Percentiles rank a stretch among this genome's conserved stretches.
Evolutionary conservation across 1,284 basidiomycete genomes (phyloP).

Genomic region (Inonotus obliquus): DNA sequence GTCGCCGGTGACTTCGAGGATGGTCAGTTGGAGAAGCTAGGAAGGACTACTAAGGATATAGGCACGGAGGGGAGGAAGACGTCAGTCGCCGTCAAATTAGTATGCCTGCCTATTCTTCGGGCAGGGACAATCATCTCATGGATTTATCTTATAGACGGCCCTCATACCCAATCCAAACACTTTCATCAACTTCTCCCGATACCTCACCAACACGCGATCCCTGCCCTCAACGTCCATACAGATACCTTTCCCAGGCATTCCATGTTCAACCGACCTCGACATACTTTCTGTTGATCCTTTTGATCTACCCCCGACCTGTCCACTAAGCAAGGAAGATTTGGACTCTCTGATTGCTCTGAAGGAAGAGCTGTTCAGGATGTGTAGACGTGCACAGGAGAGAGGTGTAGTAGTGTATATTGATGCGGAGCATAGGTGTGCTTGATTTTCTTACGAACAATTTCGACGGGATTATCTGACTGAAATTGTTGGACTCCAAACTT

Average conservation of each 20-base stretch:
- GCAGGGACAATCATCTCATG: background rate
- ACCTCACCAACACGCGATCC: conserved; percentile 38
- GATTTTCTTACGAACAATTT: background rate
- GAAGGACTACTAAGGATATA: background rate
- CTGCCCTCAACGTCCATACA: conserved; percentile 25
- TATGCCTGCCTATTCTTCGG: conserved; percentile 41
- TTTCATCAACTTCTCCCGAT: conserved; percentile 50
- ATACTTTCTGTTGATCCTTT: conserved; percentile 30
- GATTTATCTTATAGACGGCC: conserved; percentile 44
- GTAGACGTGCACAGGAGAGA: conserved; percentile 51
- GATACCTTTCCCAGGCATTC: conserved; percentile 63
- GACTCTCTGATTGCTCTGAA: conserved; percentile 55
- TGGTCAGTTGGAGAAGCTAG: conserved; percentile 23
- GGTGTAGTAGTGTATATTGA: conserved; percentile 71
- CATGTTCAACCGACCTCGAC: conserved; percentile 45
- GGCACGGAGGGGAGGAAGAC: conserved; percentile 47
- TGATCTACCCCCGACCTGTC: conserved; percentile 20
- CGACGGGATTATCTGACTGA: background rate
- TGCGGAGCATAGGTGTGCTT: conserved; percentile 68
- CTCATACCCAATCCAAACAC: conserved; percentile 53
- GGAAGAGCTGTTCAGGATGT: conserved; percentile 55
- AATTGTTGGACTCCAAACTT: background rate
- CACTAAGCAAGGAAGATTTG: conserved; percentile 51
- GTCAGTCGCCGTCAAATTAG: conserved; percentile 81
- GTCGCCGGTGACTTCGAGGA: conserved; percentile 79